Evolutionary conservation across 1,284 basidiomycete genomes (phyloP), one percentile per base, ranked within the genome.

Genomic region (Rhodotorula sp.): DNA sequence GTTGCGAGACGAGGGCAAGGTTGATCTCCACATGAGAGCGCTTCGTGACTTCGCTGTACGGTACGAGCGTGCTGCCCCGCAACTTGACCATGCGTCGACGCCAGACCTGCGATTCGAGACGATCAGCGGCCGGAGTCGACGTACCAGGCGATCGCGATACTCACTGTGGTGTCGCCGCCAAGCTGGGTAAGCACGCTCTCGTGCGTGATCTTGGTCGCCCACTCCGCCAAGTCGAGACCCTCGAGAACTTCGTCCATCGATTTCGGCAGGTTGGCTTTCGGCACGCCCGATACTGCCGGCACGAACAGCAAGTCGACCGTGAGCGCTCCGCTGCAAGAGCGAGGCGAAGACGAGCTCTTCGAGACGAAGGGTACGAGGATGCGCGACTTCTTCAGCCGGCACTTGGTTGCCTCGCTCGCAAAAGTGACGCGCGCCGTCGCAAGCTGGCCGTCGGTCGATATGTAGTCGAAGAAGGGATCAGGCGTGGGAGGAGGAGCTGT

Each of bases 11-110:
- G 79, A 92, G 90, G 79, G 90, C 89, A 27, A 99, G 84, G 79
- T 96, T 92, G 74, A 98, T 96, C 44, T 90, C 92, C 29, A 91
- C 87, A 1, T 89, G 94, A 1, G 91, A 88, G 76, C 89, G 90
- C 83, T 90, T 93, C 32, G 95, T 98, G 6, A 98, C 88, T 77
- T 97, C 92, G 77, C 91, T 95, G 83, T 90, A 95, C 2, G 94
- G 93, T 57, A 98, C 86, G 56, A 98, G 84, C 76, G 87, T 90
- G 20, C 90, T 87, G 8, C 95, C 94, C 62, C 92, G 89, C 10
- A 97, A 85, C 54, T 93, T 88, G 72, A 97, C 86, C 69, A 89
- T 88, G 53, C 95, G 87, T 58, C 95, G 85, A 55, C 92, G 88
- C 88, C 94, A 96, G 19, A 88, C 87, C 91, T 95, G 74, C 24